A percentile compares a stretch with the other conserved stretches of the same genome.
phyloP scores from a whole-genome alignment of 148 eudicot species.

The Hydrangea macrophylla region DNA sequence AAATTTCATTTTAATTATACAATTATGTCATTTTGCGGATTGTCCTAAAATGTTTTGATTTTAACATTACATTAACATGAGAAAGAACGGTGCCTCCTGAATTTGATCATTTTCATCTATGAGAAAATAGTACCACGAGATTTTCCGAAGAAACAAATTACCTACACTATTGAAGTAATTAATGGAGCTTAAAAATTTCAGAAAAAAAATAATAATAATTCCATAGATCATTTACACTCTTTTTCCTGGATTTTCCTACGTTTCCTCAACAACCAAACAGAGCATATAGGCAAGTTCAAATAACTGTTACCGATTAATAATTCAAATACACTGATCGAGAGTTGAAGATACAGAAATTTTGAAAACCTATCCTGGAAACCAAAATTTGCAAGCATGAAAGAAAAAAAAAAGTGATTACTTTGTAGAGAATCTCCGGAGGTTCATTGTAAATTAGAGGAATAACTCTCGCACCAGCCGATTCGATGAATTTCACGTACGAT shows the following conservation, averaged over 20 bases:
- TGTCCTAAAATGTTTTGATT: not conserved
- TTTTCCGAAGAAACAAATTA: not conserved
- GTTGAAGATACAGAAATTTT: not conserved
- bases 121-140: too few relatives aligned
- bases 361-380: not conserved
- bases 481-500: conserved; percentile 86
- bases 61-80: not conserved
- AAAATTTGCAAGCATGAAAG: not conserved
- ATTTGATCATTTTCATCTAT: not conserved
- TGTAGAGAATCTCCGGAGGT: conserved; percentile 45
- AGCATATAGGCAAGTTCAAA: not conserved
- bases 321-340: not conserved
- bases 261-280: not conserved
- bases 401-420: conserved; percentile 27
- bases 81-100: not conserved
- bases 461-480: conserved; percentile 92
- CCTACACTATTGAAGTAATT: not conserved
- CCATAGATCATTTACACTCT: not conserved
- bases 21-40: not conserved
- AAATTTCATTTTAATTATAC: not conserved
- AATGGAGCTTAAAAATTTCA: too few relatives aligned
- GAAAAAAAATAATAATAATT: not conserved
- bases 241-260: conserved; percentile 1
- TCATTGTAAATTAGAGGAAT: conserved; percentile 85
- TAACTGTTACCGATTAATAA: not conserved